Evolutionary conservation across 306 rosid species (phyloP), one percentile per base, ranked within the genome.

Genomic region (Sindora glabra): DNA sequence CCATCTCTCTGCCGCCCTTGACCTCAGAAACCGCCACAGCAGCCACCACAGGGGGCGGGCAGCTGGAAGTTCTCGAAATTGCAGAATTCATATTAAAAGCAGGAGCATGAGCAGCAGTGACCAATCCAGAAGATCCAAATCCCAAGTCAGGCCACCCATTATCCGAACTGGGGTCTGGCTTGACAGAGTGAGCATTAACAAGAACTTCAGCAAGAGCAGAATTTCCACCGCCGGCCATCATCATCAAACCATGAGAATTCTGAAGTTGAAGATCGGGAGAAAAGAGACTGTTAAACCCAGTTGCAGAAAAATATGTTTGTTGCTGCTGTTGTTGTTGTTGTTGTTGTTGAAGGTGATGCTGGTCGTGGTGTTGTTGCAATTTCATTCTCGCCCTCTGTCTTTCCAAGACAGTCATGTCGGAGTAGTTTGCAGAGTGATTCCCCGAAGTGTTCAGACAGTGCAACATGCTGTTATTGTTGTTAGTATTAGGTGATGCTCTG

Each of bases 31-130:
- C 50, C 17, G 4, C 46, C 15, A 26, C 48, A 1, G 48, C 68
- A 1, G 48, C 68, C 8, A n/a, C 10, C 48, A 76, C 73, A 53
- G 62, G 2, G 14, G 80, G 77, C 17, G 87, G 84, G 50, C 86
- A 79, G 65, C 89, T 85, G 25, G 59, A 75, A 21, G 89, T 85
- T 42, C 79, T 77, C 6, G 91, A 73, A 59, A 81, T 72, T 12
- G 73, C 29, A 23, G 76, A 73, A 45, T 48, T 73, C 2, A 34
- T 44, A 18, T 82, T 82, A 22, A 62, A 59, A 17, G 59, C 81
- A 5, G 55, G 9, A 51, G 66, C 5, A 18, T 0, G 74, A 63
- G 24, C 48, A 70, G 37, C n/a, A 69, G 44, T 2, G 67, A 72
- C 23, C 24, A 7, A 30, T 10, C n/a, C 8, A 72, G n/a, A 47